These are phyloP conservation scores for Tilletia horrida DNA, from an alignment of 1,284 basidiomycete species.

Conservation along the genomic window DNA sequence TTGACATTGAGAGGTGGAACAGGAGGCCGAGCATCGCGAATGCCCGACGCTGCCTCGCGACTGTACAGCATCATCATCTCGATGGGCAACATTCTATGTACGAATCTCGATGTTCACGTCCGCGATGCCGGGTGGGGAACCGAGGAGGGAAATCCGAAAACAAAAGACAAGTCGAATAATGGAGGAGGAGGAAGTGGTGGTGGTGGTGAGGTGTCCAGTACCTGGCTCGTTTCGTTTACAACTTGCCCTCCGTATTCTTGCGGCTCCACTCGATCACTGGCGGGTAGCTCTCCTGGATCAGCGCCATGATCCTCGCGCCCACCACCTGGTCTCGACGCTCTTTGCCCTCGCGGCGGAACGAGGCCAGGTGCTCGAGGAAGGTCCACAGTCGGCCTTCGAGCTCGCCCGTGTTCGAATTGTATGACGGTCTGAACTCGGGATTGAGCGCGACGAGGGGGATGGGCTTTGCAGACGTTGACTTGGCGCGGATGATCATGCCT, in stretches of 20 bases:
- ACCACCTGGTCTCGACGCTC: constrained; percentile 36
- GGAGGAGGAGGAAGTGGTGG: too few relatives aligned
- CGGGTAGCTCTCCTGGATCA: background rate
- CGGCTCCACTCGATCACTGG: constrained; percentile 18
- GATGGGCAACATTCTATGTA: too few relatives aligned
- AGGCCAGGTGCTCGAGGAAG: constrained; percentile 47
- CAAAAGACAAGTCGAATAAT: too few relatives aligned
- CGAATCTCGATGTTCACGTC: too few relatives aligned
- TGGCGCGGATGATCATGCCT: constrained; percentile 39
- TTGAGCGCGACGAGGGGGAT: constrained; percentile 52
- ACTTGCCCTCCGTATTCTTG: background rate
- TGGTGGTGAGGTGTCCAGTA: too few relatives aligned
- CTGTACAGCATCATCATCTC: too few relatives aligned
- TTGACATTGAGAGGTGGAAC: too few relatives aligned
- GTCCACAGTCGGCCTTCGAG: constrained; percentile 39
- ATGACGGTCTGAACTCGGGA: constrained; percentile 47
- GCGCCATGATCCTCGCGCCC: constrained; percentile 7
- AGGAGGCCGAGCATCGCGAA: too few relatives aligned
- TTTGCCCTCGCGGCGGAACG: constrained; percentile 55
- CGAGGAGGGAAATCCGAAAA: too few relatives aligned
- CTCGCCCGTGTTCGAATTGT: background rate
- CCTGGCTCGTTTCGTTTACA: too few relatives aligned
- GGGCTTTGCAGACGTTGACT: constrained; percentile 47
- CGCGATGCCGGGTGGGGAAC: too few relatives aligned
- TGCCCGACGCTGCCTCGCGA: too few relatives aligned